Conservation (phyloP, 2,329 filamentous ascomycete species). For the Dothiorella sarmentorum region DNA sequence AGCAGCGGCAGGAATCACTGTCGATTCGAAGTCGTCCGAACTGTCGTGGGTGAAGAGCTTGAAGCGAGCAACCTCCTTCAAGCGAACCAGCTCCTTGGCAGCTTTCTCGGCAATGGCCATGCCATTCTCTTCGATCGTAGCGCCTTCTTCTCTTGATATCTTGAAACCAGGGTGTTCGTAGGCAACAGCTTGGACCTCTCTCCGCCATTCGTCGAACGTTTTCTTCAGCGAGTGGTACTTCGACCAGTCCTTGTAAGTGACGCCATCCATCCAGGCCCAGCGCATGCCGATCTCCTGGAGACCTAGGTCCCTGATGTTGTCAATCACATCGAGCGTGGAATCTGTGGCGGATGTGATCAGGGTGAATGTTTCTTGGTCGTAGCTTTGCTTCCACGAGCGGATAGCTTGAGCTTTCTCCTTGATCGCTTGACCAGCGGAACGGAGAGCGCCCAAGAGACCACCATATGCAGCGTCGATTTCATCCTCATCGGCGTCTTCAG, state of each 20-base stretch:
- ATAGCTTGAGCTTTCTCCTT: conserved; percentile 75
- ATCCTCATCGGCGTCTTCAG: conserved; percentile 55
- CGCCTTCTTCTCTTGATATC: conserved; percentile 63
- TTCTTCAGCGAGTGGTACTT: conserved; percentile 87
- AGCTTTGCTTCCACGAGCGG: conserved; percentile 71
- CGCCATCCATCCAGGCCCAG: conserved; percentile 93
- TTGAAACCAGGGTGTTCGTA: conserved; percentile 68
- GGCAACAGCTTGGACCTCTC: conserved; percentile 74
- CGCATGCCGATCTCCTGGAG: conserved; percentile 87
- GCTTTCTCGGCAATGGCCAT: conserved; percentile 77
- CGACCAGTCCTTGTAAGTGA: conserved; percentile 96
- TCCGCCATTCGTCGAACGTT: conserved; percentile 79
- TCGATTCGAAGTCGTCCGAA: conserved; percentile 74
- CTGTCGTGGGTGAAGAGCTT: conserved; percentile 74
- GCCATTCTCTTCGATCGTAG: conserved; percentile 69
- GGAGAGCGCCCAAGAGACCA: conserved; percentile 55
- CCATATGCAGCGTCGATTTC: conserved; percentile 52
- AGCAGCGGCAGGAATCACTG: conserved; percentile 57
- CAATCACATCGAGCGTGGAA: conserved; percentile 76
- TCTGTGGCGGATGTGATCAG: conserved; percentile 71
- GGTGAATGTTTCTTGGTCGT: conserved; percentile 64
- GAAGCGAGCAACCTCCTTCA: conserved; percentile 82
- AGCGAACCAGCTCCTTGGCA: conserved; percentile 71
- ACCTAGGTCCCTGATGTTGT: conserved; percentile 76
- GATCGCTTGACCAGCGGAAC: conserved; percentile 66